Percentiles rank a stretch among this genome's conserved stretches.
phyloP scores from a whole-genome alignment of 805 yeast species.

The Nakazawaea laoshanensis region DNA sequence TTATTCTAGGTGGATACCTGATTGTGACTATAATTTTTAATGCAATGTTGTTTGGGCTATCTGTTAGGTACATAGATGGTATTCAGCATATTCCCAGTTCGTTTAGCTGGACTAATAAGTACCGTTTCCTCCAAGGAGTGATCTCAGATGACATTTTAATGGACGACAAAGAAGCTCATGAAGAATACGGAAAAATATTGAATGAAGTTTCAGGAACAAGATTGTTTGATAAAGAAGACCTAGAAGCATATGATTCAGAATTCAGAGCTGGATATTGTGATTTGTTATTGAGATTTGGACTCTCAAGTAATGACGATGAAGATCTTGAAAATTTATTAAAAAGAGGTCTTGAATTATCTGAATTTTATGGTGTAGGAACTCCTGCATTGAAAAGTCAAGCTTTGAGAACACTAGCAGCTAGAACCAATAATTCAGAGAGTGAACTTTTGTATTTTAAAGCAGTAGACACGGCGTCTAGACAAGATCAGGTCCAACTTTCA shows the following conservation, averaged over 20 bases:
- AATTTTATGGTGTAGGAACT: constrained; percentile 16
- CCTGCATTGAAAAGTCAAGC: constrained; percentile 23
- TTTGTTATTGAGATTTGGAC: constrained; percentile 28
- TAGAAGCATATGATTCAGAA: constrained; percentile 18
- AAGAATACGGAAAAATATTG: constrained; percentile 22
- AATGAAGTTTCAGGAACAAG: constrained; percentile 21
- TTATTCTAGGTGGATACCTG: constrained; percentile 32
- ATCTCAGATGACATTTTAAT: constrained; percentile 27
- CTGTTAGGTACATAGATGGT: constrained; percentile 19
- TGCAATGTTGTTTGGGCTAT: constrained; percentile 22
- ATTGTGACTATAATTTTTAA: constrained; percentile 28
- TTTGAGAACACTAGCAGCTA: constrained; percentile 27
- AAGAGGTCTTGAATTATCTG: constrained; percentile 20
- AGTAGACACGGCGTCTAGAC: background rate
- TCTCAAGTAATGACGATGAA: constrained; percentile 22
- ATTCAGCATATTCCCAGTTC: constrained; percentile 19
- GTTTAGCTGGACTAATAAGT: constrained; percentile 20
- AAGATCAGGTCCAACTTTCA: constrained; percentile 1
- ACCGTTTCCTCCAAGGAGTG: constrained; percentile 26
- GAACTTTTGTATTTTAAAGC: constrained; percentile 8
- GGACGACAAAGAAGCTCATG: constrained; percentile 24
- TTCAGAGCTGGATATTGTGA: constrained; percentile 25
- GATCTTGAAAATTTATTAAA: constrained; percentile 18
- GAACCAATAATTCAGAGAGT: constrained; percentile 15
- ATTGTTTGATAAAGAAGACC: constrained; percentile 17